Percentiles rank a stretch among this genome's conserved stretches.
These are phyloP conservation scores for Thinopyrum elongatum DNA, from an alignment of 176 grass and related monocot species.

Conservation along the genomic window DNA sequence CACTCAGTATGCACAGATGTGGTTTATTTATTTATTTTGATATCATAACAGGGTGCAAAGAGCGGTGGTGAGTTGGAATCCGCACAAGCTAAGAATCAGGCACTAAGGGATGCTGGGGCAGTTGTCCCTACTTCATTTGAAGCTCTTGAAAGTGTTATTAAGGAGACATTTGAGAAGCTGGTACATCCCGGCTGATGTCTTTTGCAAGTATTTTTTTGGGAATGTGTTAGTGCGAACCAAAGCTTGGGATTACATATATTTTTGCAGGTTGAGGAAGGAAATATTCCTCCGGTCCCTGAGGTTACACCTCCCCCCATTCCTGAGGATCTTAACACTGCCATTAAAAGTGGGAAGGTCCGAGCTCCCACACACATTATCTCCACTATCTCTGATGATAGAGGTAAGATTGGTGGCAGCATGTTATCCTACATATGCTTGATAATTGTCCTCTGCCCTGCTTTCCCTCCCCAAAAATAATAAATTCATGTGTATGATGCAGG, in stretches of 20 bases:
- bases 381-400: constrained; percentile 99
- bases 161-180: constrained; percentile 87
- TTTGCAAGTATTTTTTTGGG: not conserved
- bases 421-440: constrained; percentile 15
- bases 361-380: constrained; percentile 99
- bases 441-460: not conserved
- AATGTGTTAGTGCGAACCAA: not conserved
- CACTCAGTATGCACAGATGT: not conserved
- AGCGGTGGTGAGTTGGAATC: constrained; percentile 98
- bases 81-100: constrained; percentile 91
- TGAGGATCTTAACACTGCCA: constrained; percentile 89
- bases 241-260: constrained; percentile 2
- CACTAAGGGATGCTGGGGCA: constrained; percentile 88
- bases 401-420: constrained; percentile 45
- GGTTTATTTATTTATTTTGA: constrained; percentile 30
- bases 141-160: constrained; percentile 83
- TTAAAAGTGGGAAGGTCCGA: constrained; percentile 97
- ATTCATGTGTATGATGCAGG: constrained; percentile 51
- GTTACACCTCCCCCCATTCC: constrained; percentile 88
- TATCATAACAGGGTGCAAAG: constrained; percentile 74
- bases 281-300: constrained; percentile 80
- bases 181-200: constrained; percentile 35
- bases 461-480: not conserved
- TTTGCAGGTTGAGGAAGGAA: constrained; percentile 82
- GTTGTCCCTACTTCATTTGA: constrained; percentile 97